Base-by-base conservation (phyloP, 2,329 filamentous ascomycete genomes). In the Eutypa lata region DNA sequence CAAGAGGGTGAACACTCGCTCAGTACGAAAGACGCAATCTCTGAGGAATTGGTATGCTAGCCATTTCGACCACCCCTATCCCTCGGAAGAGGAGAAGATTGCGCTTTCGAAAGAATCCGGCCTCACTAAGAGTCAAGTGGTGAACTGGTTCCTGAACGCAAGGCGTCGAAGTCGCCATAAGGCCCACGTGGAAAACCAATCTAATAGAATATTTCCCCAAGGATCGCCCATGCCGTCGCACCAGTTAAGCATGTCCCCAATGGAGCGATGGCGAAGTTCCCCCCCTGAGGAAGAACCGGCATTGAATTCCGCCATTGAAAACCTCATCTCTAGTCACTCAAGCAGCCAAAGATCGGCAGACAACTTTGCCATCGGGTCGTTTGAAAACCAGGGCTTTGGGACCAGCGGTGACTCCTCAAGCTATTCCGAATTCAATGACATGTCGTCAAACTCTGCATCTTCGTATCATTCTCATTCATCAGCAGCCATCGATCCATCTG, bases 111-210 rank as follows among this genome's bases (percentile, higher is more conserved):
- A 62, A 3, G 67, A 77, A 53, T 77, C 76, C 0, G 76, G 76
- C 1, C 68, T 80, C 16, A 77, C 71, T 19, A 66, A 66, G 48
- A 74, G 69, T 2, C 74, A 77, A 33, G 71, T 80, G 2, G 65
- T 73, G 21, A 77, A 76, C 49, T 80, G 77, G 76, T 79, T 80
- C 57, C 71, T 76, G 21, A 80, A 80, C 56, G 76, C 76, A 1
- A 69, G 77, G 19, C 71, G 78, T 7, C 75, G 77, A 1, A 73
- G 78, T 42, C 72, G 75, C 7, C 62, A 75, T 37, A 61, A 67
- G 19, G 62, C 63, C 3, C 31, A 35, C 31, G 7, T 35, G 14
- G 8, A 35, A 14, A 35, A 35, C 31, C 14, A 65, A 19, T 45
- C 58, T n/a, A 57, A 56, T n/a, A 60, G 53, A 3, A 56, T 67